Conservation (phyloP, 257 asterid species). For the Solanum appendiculatum region DNA sequence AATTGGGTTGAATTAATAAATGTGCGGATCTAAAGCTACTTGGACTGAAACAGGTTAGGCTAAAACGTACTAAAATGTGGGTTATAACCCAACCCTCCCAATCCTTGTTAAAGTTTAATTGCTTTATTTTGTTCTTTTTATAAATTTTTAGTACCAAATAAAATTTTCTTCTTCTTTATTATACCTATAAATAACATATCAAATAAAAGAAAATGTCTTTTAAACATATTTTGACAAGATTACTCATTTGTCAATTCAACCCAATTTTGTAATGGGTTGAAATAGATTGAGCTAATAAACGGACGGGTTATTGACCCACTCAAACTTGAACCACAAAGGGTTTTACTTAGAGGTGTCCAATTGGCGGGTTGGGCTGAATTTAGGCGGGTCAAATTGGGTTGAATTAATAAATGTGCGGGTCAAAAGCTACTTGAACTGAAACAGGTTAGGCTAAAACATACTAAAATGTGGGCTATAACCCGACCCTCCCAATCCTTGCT, state of each 20-base stretch:
- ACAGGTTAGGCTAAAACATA: background rate
- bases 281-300: background rate
- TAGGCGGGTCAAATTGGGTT: no score
- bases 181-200: background rate
- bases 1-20: background rate
- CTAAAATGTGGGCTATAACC: background rate
- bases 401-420: background rate
- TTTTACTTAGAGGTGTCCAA: no score
- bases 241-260: background rate
- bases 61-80: background rate
- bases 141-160: background rate
- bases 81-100: background rate
- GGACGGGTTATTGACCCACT: background rate
- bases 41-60: background rate
- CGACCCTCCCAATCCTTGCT: background rate
- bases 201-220: background rate
- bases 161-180: no score
- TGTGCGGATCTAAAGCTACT: background rate
- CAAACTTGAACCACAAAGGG: background rate
- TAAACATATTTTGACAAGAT: background rate
- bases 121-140: background rate
- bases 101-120: background rate
- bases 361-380: background rate
- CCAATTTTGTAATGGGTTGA: background rate
- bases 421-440: background rate